Conservation (phyloP, 2,329 filamentous ascomycete species). For the Rachicladosporium sp. region DNA sequence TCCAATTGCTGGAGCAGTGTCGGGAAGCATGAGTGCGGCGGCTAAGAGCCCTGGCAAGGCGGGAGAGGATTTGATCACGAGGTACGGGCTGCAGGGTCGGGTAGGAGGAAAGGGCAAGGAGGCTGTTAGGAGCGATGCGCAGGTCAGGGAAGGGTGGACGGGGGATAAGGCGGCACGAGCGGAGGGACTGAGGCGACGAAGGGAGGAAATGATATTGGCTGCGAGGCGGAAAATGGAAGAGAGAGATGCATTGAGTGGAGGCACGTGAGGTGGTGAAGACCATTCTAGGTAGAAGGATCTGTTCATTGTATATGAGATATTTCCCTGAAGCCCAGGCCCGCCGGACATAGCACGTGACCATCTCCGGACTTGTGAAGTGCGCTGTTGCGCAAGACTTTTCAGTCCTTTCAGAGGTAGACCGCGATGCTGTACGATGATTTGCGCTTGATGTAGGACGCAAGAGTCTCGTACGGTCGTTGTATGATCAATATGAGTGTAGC, state of each 20-base stretch:
- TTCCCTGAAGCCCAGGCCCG: too few relatives aligned
- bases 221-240: slow-evolving; percentile 26
- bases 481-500: too few relatives aligned
- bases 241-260: slow-evolving; percentile 13
- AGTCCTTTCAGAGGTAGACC: too few relatives aligned
- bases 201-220: slow-evolving; percentile 34
- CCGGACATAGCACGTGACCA: too few relatives aligned
- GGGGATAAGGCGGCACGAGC: slow-evolving; percentile 73
- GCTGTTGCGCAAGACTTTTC: too few relatives aligned
- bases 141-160: slow-evolving; percentile 57
- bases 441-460: too few relatives aligned
- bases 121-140: slow-evolving; percentile 18
- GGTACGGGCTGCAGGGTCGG: slow-evolving; percentile 52
- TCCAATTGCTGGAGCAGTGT: slow-evolving; percentile 23
- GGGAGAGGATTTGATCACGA: slow-evolving; percentile 53
- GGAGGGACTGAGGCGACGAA: slow-evolving; percentile 61
- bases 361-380: too few relatives aligned
- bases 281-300: too few relatives aligned
- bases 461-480: too few relatives aligned
- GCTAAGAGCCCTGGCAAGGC: slow-evolving; percentile 24
- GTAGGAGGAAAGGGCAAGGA: slow-evolving; percentile 18
- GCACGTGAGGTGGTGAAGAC: too few relatives aligned
- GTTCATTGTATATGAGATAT: too few relatives aligned
- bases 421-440: too few relatives aligned
- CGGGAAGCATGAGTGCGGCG: not conserved